Conservation (phyloP, 306 rosid genomes). For the Hippophae gyantsensis region DNA sequence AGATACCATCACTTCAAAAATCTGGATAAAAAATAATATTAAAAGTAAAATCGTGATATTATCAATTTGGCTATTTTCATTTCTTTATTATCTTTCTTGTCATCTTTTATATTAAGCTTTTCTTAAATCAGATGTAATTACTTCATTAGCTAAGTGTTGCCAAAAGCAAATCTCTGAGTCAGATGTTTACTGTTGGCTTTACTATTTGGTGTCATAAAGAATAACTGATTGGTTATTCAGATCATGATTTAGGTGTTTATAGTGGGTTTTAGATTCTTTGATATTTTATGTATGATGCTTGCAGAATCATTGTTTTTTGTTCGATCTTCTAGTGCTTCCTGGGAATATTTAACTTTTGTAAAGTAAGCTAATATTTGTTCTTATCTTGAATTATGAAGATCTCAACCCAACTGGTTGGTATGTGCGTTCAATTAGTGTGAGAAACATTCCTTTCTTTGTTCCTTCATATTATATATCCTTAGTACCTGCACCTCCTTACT, state of each 20-base stretch:
- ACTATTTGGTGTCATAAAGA: not conserved
- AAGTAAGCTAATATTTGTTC: not conserved
- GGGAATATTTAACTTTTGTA: conserved; percentile 8
- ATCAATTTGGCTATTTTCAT: no score
- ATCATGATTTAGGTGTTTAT: not conserved
- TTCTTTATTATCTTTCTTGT: no score
- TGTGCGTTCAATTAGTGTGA: not conserved
- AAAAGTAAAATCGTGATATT: no score
- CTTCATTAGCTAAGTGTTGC: no score
- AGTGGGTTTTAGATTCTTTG: conserved; percentile 21
- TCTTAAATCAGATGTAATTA: no score
- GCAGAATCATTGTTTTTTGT: conserved; percentile 17
- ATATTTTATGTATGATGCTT: conserved; percentile 10
- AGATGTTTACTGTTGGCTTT: no score
- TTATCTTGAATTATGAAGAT: not conserved
- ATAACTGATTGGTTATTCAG: not conserved
- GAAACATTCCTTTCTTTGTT: not conserved
- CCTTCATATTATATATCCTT: no score
- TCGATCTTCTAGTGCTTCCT: conserved; percentile 8
- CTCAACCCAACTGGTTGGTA: not conserved
- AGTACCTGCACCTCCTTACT: no score
- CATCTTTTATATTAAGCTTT: no score
- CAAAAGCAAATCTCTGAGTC: no score
- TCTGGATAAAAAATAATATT: no score
- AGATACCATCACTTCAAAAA: no score